phyloP scores from a whole-genome alignment of 2,329 filamentous ascomycete species.

The Sclerotiophoma versabilis region DNA sequence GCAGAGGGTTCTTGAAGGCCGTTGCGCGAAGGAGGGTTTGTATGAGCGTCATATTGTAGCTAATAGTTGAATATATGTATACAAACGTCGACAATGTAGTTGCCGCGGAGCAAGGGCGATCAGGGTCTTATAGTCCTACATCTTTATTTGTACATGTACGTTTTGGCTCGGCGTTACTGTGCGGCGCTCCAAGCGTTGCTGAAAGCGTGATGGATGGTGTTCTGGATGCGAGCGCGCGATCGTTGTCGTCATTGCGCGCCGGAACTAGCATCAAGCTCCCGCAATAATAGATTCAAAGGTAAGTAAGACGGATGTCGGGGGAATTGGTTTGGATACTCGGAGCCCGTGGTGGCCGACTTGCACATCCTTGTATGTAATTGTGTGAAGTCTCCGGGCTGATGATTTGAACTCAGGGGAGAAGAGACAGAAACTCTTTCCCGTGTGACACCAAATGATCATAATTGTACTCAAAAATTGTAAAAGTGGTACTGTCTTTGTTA shows the following conservation, averaged over 20 bases:
- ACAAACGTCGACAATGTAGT: no score
- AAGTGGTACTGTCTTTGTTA: neutral
- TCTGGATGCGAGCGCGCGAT: slow-evolving; percentile 33
- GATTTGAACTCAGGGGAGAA: no score
- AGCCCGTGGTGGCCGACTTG: neutral
- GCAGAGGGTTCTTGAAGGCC: slow-evolving; percentile 67
- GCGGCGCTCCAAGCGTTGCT: neutral
- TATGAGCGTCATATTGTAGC: slow-evolving; percentile 46
- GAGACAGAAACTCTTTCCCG: no score
- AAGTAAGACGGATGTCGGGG: neutral
- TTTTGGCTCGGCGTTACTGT: slow-evolving; percentile 1
- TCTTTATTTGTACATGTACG: neutral
- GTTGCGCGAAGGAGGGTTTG: slow-evolving; percentile 64
- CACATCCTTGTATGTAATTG: neutral
- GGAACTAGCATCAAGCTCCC: neutral
- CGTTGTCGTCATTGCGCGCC: slow-evolving; percentile 36
- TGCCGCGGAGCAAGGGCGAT: slow-evolving; percentile 1
- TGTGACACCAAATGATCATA: no score
- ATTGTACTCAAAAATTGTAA: no score
- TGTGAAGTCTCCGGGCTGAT: neutral
- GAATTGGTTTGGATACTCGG: neutral
- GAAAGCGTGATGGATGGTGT: slow-evolving; percentile 24
- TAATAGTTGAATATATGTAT: no score
- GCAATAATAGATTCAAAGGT: no score
- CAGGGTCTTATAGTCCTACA: slow-evolving; percentile 1